These are phyloP conservation scores for Globisporangium barbulae DNA, from an alignment of 352 stramenopile species.

Conservation along the genomic window DNA sequence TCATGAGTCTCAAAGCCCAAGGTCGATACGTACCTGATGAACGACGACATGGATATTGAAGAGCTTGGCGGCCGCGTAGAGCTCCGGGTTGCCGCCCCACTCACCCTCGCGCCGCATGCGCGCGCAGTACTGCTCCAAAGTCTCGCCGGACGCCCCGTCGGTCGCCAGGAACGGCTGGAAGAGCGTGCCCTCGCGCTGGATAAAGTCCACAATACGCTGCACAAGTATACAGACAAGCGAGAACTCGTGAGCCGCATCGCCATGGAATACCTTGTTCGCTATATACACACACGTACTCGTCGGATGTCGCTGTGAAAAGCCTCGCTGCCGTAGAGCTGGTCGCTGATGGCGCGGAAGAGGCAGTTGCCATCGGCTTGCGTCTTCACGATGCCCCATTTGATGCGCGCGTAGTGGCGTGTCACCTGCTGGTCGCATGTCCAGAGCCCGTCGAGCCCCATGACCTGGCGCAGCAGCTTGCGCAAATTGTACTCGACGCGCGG, in stretches of 20 bases:
- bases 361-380: constrained; percentile 48
- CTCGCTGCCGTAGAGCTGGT: constrained; percentile 53
- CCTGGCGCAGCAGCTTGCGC: constrained; percentile 18
- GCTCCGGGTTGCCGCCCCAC: constrained; percentile 60
- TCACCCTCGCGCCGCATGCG: constrained; percentile 47
- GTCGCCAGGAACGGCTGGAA: constrained; percentile 43
- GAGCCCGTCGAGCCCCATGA: constrained; percentile 18
- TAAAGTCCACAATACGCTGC: constrained; percentile 40
- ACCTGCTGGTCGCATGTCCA: constrained; percentile 43
- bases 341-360: constrained; percentile 54
- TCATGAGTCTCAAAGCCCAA: not conserved
- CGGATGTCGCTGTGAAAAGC: constrained; percentile 41
- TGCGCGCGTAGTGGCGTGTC: constrained; percentile 30
- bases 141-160: constrained; percentile 12
- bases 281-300: constrained; percentile 8
- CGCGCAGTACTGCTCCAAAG: constrained; percentile 32
- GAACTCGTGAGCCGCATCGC: not conserved
- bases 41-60: constrained; percentile 65
- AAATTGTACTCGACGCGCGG: constrained; percentile 20
- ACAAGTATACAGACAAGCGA: not conserved
- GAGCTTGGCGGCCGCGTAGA: constrained; percentile 51
- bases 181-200: constrained; percentile 28
- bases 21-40: constrained; percentile 26
- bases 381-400: constrained; percentile 27
- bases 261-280: not conserved